Percentiles rank a stretch among this genome's conserved stretches.
Conservation (phyloP, 805 yeast genomes). For the Saccharomycopsis lassenensis region DNA sequence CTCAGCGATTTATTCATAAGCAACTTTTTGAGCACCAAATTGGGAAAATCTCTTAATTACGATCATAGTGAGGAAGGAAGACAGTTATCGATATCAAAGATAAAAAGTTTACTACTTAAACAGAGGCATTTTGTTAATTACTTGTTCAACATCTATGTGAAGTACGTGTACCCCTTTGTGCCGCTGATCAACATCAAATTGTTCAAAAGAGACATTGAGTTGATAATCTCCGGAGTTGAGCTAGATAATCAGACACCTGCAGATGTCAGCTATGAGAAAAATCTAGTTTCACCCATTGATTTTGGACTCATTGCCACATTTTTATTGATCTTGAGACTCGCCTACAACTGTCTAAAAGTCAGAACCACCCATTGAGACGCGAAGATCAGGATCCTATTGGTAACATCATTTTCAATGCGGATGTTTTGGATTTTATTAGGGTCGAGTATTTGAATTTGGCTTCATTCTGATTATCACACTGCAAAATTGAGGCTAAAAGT, state of each 20-base stretch:
- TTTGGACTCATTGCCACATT: slow-evolving; percentile 7
- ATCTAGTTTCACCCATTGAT: no score
- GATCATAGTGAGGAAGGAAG: background rate
- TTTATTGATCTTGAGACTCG: slow-evolving; percentile 9
- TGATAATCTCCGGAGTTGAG: slow-evolving; percentile 11
- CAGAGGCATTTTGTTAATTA: slow-evolving; percentile 1
- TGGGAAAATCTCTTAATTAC: no score
- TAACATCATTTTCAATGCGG: slow-evolving; percentile 2
- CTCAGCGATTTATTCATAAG: background rate
- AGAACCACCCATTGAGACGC: no score
- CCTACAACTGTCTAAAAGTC: no score
- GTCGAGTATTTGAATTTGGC: slow-evolving; percentile 10
- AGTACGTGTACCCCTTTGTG: slow-evolving; percentile 13
- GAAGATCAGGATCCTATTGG: no score
- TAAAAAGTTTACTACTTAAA: slow-evolving; percentile 7
- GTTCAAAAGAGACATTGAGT: slow-evolving; percentile 14
- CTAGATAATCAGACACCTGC: no score
- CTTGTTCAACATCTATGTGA: slow-evolving; percentile 12
- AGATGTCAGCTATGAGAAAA: no score
- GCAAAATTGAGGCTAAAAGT: slow-evolving; percentile 8
- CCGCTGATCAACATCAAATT: slow-evolving; percentile 10
- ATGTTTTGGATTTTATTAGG: slow-evolving; percentile 4
- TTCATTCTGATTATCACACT: slow-evolving; percentile 9
- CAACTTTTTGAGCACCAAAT: background rate
- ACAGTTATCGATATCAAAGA: slow-evolving; percentile 2